phyloP scores from a whole-genome alignment of 2,329 filamentous ascomycete genomes.

The Allantophomopsis lycopodina region DNA sequence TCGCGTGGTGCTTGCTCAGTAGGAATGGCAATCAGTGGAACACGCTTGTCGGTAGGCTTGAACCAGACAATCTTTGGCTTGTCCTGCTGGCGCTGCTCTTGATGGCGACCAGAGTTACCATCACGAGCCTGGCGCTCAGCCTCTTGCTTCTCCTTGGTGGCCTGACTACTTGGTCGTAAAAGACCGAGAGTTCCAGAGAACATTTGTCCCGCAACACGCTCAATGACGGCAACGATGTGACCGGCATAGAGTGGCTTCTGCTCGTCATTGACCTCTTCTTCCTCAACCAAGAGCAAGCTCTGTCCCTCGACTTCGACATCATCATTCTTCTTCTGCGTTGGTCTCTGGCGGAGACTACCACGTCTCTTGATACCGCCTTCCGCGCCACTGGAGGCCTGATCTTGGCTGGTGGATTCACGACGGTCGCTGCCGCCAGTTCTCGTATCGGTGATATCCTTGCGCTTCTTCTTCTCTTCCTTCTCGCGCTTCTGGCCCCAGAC shows the following conservation, averaged over 20 bases:
- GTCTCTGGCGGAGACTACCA: conserved; percentile 89
- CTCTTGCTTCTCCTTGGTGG: conserved; percentile 98
- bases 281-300: conserved; percentile 89
- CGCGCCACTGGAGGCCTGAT: conserved; percentile 38
- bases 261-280: conserved; percentile 97
- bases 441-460: conserved; percentile 94
- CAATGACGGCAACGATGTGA: conserved; percentile 92
- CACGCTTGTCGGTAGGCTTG: conserved; percentile 98
- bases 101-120: conserved; percentile 54
- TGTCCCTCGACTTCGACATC: conserved; percentile 98
- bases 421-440: conserved; percentile 57
- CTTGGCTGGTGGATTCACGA: conserved; percentile 39
- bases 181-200: conserved; percentile 94
- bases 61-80: conserved; percentile 99
- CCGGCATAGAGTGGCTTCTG: conserved; percentile 95
- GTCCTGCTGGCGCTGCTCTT: conserved; percentile 77
- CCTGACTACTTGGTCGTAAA: conserved; percentile 90
- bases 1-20: conserved; percentile 95
- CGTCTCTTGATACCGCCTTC: conserved; percentile 85
- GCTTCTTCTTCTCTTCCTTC: conserved; percentile 99
- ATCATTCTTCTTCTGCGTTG: conserved; percentile 99
- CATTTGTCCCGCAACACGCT: conserved; percentile 96
- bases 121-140: conserved; percentile 88
- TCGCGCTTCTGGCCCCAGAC: conserved; percentile 98
- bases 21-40: conserved; percentile 93